phyloP scores from a whole-genome alignment of 139 green algal species.

The Limnomonas spitsbergensis region DNA sequence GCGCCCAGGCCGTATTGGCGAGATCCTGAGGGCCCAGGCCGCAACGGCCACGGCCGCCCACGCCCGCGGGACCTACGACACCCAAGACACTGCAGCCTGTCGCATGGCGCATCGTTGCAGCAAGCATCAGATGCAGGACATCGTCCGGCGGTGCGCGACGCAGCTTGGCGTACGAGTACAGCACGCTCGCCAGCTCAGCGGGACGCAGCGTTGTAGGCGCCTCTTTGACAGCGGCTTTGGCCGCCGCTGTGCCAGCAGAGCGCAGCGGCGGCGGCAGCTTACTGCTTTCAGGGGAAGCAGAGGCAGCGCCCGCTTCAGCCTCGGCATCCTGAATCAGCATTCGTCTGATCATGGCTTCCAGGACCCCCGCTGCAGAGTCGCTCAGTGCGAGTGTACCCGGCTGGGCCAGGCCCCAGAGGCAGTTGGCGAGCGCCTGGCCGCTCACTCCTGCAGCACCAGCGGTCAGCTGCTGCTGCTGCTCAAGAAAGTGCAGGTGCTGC shows the following conservation, averaged over 20 bases:
- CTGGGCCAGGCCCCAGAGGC: conserved; percentile 23
- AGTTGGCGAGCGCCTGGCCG: conserved; percentile 22
- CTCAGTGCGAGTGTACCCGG: not conserved
- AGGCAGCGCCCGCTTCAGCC: too few species aligned
- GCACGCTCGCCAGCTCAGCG: not conserved
- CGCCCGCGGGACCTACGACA: not conserved
- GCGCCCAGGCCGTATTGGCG: conserved; percentile 26
- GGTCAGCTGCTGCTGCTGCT: not conserved
- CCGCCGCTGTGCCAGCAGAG: too few species aligned
- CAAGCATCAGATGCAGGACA: not conserved
- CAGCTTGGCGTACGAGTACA: conserved; percentile 14
- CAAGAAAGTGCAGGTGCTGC: not conserved
- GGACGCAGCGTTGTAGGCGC: too few species aligned
- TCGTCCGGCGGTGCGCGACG: not conserved
- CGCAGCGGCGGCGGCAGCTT: too few species aligned
- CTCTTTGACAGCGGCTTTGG: too few species aligned
- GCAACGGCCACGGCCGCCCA: not conserved
- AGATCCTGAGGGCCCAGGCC: conserved; percentile 27
- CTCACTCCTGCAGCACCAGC: not conserved
- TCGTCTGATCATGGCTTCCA: not conserved
- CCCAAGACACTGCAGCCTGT: not conserved
- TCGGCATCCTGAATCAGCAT: not conserved
- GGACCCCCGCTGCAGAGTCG: not conserved
- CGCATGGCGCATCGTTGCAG: not conserved
- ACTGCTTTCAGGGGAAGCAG: too few species aligned